Evolutionary conservation across 352 stramenopile species (phyloP), one percentile per base, ranked within the genome.

Genomic region (Thalassiosira allenii): DNA sequence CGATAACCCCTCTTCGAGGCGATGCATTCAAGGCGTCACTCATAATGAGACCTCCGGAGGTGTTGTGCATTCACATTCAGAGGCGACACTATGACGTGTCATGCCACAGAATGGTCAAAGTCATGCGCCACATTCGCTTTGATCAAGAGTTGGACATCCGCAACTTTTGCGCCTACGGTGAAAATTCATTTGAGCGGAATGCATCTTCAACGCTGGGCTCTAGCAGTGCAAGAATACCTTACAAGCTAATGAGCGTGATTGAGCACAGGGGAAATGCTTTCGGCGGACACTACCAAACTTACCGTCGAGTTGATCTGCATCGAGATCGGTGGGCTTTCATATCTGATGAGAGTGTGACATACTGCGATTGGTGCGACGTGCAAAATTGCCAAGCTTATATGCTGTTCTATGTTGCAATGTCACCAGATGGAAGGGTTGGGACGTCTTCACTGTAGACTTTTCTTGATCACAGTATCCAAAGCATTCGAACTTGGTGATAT

Each of bases 11-110:
- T 61, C 11, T 70, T 27, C 33, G 49, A 2, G 4, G 12, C 3
- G 49, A 70, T 27, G 27, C 30, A 1, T 30, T 25, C 40, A 70
- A 70, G n/a, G 43, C 43, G n/a, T 40, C 0, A 9, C n/a, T 69
- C 11, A 53, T 94, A 20, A 91, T 90, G 37, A 43, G 89, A 34
- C 76, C 77, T 29, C 89, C 89, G n/a, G 78, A 78, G 22, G 70
- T 91, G 32, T 52, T 94, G 8, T 91, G 87, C 63, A 77, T 92
- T 59, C 89, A 94, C 49, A 76, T 93, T 23, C 89, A 94, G 75
- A 81, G 89, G n/a, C 76, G 83, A 14, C 91, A 92, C 52, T 92
- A 88, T 56, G 86, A 94, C 80, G 62, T 80, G 34, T 65, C 49
- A 32, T 81, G 41, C 32, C 52, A 81, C 65, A 41, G 52, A 67